Evolutionary conservation across 495 filamentous ascomycete genomes (phyloP).

Genomic region (Aspergillus bridgeri): DNA sequence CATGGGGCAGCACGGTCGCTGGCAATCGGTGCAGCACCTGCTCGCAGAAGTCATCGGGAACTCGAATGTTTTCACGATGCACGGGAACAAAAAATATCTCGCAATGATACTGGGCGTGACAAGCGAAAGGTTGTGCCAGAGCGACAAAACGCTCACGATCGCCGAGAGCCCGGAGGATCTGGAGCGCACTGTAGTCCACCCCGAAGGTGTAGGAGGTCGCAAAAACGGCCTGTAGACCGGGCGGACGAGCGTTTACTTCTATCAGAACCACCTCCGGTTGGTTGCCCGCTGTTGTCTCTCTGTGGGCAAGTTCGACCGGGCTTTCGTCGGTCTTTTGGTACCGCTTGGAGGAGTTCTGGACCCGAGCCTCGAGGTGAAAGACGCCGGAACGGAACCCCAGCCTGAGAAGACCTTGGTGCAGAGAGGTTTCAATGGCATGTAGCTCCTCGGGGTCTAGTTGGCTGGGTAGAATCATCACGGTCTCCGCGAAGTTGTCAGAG

Average conservation of each 20-base stretch:
- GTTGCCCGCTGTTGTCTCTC: background rate
- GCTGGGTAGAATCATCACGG: no score
- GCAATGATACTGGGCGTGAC: background rate
- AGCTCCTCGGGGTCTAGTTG: no score
- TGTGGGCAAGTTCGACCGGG: background rate
- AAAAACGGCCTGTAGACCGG: background rate
- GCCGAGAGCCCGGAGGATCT: background rate
- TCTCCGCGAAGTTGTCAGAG: no score
- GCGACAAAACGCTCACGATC: background rate
- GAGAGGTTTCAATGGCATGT: background rate
- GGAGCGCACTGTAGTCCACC: background rate
- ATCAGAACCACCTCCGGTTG: background rate
- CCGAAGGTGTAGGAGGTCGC: background rate
- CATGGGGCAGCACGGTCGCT: no score
- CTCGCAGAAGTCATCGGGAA: background rate
- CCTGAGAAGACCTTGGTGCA: background rate
- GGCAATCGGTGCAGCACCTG: no score
- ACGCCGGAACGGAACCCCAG: background rate
- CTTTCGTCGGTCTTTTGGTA: background rate
- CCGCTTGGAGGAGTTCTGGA: background rate
- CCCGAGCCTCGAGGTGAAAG: conserved; percentile 1
- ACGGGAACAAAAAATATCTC: background rate
- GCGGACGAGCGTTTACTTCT: background rate
- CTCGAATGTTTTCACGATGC: background rate
- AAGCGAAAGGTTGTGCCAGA: background rate